Base-by-base conservation (phyloP, 805 yeast species). In the Barnettozyma populi region DNA sequence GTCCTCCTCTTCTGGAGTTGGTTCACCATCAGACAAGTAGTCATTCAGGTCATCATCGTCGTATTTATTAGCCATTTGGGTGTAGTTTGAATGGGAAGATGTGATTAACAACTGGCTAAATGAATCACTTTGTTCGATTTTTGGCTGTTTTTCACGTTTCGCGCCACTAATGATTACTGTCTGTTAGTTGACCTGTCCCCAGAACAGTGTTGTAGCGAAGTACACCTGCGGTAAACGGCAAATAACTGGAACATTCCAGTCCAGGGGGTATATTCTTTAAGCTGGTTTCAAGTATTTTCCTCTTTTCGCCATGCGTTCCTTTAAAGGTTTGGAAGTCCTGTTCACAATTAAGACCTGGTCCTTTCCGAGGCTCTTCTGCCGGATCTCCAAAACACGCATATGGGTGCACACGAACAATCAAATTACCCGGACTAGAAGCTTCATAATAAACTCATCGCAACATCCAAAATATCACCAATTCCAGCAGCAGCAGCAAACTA, bases 1-100 rank as follows among this genome's bases (percentile, higher is more conserved):
- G 42, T 61, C 68, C 44, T 70, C 65, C 19, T 64, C 69, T 35
- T 72, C 76, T 19, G 68, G 70, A 19, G 67, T 64, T 41, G 71
- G 65, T 41, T 62, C 67, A 19, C 57, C 63, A 9, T 63, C 66
- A 14, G 53, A 53, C 36, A 57, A 55, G 29, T 68, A 67, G 50
- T 65, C 69, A 37, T 57, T 56, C 2, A 64, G 51, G 37, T 62
- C 65, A 44, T 60, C 64, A n/a, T 59, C 62, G 47, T 57, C 55
- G 35, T 48, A 60, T 19, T 47, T 31, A 35, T 37, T 19, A 8
- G 47, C 46, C 9, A 43, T 41, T 27, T 23, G 36, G 36, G 4
- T 41, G 31, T 19, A 29, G 14, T 25, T 3, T 25, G 29, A 14
- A 29, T 29, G 16, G 16, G 16, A 29, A 29, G n/a, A 29, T 29